These are phyloP conservation scores for Pachyrhizus erosus DNA, from an alignment of 306 rosid species.

Conservation along the genomic window DNA sequence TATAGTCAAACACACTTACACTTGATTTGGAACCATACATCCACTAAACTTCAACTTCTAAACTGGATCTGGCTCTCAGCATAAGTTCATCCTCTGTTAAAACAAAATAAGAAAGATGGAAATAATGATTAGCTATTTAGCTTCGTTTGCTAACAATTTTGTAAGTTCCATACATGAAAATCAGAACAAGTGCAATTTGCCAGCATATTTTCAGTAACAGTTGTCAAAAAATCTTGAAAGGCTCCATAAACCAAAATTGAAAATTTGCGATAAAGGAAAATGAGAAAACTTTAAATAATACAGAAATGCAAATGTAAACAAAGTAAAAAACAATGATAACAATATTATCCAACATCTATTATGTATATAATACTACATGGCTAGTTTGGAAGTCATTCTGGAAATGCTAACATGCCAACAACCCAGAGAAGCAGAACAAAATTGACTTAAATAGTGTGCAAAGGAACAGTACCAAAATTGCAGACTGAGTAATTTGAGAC, in stretches of 20 bases:
- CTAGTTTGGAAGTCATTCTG: conserved; percentile 3
- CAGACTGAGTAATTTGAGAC: not conserved
- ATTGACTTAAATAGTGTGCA: not conserved
- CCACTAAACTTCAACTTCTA: conserved; percentile 35
- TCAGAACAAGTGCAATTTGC: not conserved
- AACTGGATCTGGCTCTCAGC: conserved; percentile 32
- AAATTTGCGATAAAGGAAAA: not conserved
- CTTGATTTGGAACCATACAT: conserved; percentile 37
- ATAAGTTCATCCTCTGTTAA: conserved; percentile 40
- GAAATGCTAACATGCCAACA: conserved; percentile 22
- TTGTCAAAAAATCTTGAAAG: not conserved
- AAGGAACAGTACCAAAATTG: not conserved
- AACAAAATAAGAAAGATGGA: conserved; percentile 25
- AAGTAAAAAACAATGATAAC: not conserved
- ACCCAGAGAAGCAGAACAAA: conserved; percentile 5
- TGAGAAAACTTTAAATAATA: not conserved
- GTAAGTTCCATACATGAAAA: not conserved
- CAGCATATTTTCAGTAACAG: not conserved
- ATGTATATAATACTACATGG: not conserved
- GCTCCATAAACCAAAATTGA: conserved; percentile 3
- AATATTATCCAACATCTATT: conserved; percentile 14
- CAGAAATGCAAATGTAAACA: not conserved
- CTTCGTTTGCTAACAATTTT: conserved; percentile 4
- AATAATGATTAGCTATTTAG: conserved; percentile 35
- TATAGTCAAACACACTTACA: conserved; percentile 26